Conservation (phyloP, 129 eudicot genomes). For the Solidago caesia region DNA sequence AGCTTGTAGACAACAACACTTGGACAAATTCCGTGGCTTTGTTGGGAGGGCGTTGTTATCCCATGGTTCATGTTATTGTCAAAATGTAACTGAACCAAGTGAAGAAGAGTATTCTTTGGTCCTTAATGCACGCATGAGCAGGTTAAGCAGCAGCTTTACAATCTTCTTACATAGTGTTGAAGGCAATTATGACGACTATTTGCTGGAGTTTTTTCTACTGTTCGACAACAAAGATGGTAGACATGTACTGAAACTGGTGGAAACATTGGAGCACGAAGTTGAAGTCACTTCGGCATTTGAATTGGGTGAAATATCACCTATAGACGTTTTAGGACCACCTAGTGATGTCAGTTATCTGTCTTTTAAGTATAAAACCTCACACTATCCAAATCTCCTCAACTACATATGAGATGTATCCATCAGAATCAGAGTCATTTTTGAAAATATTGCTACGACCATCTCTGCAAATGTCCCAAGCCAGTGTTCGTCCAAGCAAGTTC, state of each 20-base stretch:
- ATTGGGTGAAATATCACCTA: slow-evolving; percentile 8
- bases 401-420: too few relatives aligned
- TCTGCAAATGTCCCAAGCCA: too few relatives aligned
- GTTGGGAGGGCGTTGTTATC: slow-evolving; percentile 16
- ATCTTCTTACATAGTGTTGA: slow-evolving; percentile 8
- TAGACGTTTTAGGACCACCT: neutral
- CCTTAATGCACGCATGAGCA: slow-evolving; percentile 7
- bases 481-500: too few relatives aligned
- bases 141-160: slow-evolving; percentile 8
- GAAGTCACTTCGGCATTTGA: slow-evolving; percentile 1
- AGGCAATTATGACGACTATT: neutral
- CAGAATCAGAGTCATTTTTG: too few relatives aligned
- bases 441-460: too few relatives aligned
- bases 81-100: neutral
- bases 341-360: too few relatives aligned
- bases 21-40: neutral
- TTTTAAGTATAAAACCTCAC: too few relatives aligned
- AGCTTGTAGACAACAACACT: slow-evolving; percentile 11
- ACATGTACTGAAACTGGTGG: neutral
- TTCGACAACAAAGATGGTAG: neutral
- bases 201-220: neutral
- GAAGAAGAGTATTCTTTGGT: slow-evolving; percentile 24
- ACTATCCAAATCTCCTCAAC: too few relatives aligned
- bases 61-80: slow-evolving; percentile 8
- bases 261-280: slow-evolving; percentile 8